Evolutionary conservation across 2,329 filamentous ascomycete species (phyloP).

Genomic region (Botrytis aclada): DNA sequence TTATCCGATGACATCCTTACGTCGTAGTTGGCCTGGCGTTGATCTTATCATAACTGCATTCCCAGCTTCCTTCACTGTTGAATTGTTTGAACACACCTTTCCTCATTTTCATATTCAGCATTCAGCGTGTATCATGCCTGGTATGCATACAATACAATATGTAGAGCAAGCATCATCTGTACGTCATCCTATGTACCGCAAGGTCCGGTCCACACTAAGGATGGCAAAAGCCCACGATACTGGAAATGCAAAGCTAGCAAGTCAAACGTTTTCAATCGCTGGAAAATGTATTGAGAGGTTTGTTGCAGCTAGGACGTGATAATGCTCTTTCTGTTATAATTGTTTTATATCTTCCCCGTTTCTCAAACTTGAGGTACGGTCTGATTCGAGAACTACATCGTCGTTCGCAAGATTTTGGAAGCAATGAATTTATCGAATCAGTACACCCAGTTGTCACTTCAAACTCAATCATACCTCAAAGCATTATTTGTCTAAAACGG

Average conservation of each 20-base stretch:
- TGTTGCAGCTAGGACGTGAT: neutral
- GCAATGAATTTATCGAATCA: neutral
- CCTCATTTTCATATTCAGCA: neutral
- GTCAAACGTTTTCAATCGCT: neutral
- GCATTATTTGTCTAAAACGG: neutral
- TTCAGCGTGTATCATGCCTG: neutral
- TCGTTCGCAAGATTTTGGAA: neutral
- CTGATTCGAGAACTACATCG: neutral
- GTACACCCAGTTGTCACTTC: neutral
- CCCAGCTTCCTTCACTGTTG: neutral
- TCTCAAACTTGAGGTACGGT: neutral
- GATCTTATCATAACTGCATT: neutral
- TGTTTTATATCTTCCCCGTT: neutral
- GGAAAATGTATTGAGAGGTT: neutral
- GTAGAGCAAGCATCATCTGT: neutral
- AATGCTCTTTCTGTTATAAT: neutral
- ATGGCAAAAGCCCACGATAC: neutral
- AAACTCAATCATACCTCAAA: neutral
- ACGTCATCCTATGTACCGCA: neutral
- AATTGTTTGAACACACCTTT: neutral
- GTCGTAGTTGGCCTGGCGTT: neutral
- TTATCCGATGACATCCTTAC: neutral
- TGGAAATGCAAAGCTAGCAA: neutral
- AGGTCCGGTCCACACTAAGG: neutral
- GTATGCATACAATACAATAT: neutral